These are phyloP conservation scores for Teunomyces gatunensis DNA, from an alignment of 805 yeast genomes.

Conservation along the genomic window DNA sequence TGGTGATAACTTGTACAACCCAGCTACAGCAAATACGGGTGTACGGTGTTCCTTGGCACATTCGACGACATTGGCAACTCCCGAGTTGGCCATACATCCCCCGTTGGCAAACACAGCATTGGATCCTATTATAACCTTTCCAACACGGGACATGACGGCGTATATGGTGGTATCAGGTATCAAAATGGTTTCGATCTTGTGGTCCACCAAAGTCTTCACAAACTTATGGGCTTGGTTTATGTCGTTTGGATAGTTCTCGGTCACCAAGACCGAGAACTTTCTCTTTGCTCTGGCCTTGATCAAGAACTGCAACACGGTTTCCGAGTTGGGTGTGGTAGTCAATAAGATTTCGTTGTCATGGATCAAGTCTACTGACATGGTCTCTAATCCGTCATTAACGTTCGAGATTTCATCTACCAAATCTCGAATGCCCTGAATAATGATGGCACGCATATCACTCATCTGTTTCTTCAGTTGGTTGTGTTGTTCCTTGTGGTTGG, in stretches of 20 bases:
- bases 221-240: slow-evolving; percentile 73
- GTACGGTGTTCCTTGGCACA: slow-evolving; percentile 93
- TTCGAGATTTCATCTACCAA: slow-evolving; percentile 87
- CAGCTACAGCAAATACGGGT: slow-evolving; percentile 96
- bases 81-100: slow-evolving; percentile 85
- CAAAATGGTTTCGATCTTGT: slow-evolving; percentile 84
- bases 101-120: slow-evolving; percentile 94
- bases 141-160: slow-evolving; percentile 96
- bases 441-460: slow-evolving; percentile 75
- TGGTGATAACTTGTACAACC: slow-evolving; percentile 89
- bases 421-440: slow-evolving; percentile 90
- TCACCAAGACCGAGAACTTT: slow-evolving; percentile 85
- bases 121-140: slow-evolving; percentile 92
- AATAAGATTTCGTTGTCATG: slow-evolving; percentile 84
- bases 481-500: slow-evolving; percentile 19
- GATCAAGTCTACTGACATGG: slow-evolving; percentile 87
- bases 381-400: slow-evolving; percentile 86
- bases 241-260: slow-evolving; percentile 90
- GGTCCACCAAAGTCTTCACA: slow-evolving; percentile 75
- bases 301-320: slow-evolving; percentile 83
- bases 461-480: slow-evolving; percentile 40
- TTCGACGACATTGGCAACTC: slow-evolving; percentile 90
- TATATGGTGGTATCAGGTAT: slow-evolving; percentile 91
- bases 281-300: slow-evolving; percentile 85
- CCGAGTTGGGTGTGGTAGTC: slow-evolving; percentile 94